Conservation (phyloP, 2,329 filamentous ascomycete species). For the Cytospora schulzeri region DNA sequence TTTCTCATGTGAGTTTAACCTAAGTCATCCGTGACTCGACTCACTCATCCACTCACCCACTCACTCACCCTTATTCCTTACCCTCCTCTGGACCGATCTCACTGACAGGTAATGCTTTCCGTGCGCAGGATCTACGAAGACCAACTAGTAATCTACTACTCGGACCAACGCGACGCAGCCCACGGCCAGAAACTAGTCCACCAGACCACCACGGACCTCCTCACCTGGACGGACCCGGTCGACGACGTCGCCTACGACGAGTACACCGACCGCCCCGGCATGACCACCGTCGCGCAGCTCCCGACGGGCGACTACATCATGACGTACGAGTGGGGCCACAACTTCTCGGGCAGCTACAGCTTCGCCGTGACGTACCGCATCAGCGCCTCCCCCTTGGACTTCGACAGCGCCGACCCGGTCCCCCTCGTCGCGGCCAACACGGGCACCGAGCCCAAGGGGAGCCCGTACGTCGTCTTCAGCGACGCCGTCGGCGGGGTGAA, state of each 20-base stretch:
- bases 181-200: constrained; percentile 72
- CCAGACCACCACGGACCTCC: constrained; percentile 61
- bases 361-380: constrained; percentile 51
- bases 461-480: constrained; percentile 49
- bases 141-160: constrained; percentile 68
- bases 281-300: constrained; percentile 64
- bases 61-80: neutral
- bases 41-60: neutral
- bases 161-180: constrained; percentile 67
- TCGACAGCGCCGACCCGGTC: constrained; percentile 38
- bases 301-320: constrained; percentile 63
- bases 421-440: constrained; percentile 37
- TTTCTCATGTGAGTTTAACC: constrained; percentile 52
- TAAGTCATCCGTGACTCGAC: neutral
- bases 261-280: constrained; percentile 67
- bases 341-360: constrained; percentile 28
- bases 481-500: constrained; percentile 44
- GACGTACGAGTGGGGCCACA: constrained; percentile 55
- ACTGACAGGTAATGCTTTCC: neutral
- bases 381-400: constrained; percentile 42
- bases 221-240: constrained; percentile 59
- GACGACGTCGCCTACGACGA: constrained; percentile 65
- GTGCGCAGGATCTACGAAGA: constrained; percentile 49
- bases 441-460: constrained; percentile 40
- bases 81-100: neutral